phyloP scores from a whole-genome alignment of 106 monocot genomes.

The Dendrobium huoshanense region DNA sequence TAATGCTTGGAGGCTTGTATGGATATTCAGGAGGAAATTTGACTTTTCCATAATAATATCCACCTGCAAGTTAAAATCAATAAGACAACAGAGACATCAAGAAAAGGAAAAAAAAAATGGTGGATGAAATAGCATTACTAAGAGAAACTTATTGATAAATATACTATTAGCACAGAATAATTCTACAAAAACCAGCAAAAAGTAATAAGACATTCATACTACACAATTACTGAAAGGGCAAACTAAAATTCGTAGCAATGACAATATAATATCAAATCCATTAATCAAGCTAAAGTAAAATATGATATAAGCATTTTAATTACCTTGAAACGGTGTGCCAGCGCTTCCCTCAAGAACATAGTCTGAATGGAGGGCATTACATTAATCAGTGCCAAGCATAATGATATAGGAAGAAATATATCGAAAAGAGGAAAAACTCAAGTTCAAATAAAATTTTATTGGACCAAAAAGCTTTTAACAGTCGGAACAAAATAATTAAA shows the following conservation, averaged over 20 bases:
- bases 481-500: neutral
- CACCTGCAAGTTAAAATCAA: slow-evolving; percentile 43
- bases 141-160: slow-evolving; percentile 1
- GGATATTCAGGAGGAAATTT: slow-evolving; percentile 98
- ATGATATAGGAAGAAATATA: neutral
- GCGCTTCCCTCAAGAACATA: slow-evolving; percentile 98
- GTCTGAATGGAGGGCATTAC: slow-evolving; percentile 40
- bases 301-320: neutral
- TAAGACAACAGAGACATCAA: slow-evolving; percentile 3
- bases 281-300: neutral
- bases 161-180: slow-evolving; percentile 4
- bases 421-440: neutral
- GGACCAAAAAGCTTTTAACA: neutral
- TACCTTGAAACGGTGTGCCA: slow-evolving; percentile 96
- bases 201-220: neutral
- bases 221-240: neutral
- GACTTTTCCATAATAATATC: slow-evolving; percentile 95
- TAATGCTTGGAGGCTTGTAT: slow-evolving; percentile 97
- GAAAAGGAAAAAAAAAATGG: neutral
- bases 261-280: neutral
- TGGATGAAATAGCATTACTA: neutral
- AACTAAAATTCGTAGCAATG: neutral
- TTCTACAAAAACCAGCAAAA: neutral
- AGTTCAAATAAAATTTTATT: neutral
- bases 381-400: neutral